phyloP scores from a whole-genome alignment of 129 eudicot species.

The Artemisia annua region DNA sequence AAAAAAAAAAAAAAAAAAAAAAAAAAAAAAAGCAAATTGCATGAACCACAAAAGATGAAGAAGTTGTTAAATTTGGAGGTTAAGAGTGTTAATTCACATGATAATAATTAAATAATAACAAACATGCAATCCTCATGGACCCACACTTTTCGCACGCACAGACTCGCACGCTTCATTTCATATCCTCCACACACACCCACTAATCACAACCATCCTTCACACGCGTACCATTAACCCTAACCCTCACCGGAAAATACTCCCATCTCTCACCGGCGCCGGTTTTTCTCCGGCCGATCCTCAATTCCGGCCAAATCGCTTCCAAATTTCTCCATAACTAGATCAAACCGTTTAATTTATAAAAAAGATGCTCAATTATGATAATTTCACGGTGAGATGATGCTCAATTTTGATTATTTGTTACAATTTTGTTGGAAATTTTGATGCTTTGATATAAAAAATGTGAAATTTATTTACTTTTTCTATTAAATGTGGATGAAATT shows the following conservation, averaged over 20 bases:
- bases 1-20: too few species aligned
- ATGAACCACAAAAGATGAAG: conserved; percentile 1
- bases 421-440: too few species aligned
- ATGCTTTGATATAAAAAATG: too few species aligned
- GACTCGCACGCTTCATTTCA: conserved; percentile 52
- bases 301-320: conserved; percentile 31
- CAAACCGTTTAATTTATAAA: conserved; percentile 6
- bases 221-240: conserved; percentile 70
- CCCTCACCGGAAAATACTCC: conserved; percentile 51
- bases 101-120: conserved; percentile 7
- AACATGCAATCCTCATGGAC: conserved; percentile 38
- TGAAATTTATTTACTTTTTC: background rate
- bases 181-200: conserved; percentile 32
- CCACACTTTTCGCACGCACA: conserved; percentile 36
- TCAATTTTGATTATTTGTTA: background rate
- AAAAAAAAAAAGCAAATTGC: too few species aligned
- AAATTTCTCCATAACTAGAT: conserved; percentile 17
- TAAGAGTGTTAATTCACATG: conserved; percentile 31
- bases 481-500: too few species aligned
- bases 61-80: background rate
- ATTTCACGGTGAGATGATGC: conserved; percentile 17
- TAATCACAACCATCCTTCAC: conserved; percentile 41
- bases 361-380: conserved; percentile 19
- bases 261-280: background rate
- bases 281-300: background rate